These are phyloP conservation scores for Obba rivulosa DNA, from an alignment of 768 basidiomycete species.

Conservation along the genomic window DNA sequence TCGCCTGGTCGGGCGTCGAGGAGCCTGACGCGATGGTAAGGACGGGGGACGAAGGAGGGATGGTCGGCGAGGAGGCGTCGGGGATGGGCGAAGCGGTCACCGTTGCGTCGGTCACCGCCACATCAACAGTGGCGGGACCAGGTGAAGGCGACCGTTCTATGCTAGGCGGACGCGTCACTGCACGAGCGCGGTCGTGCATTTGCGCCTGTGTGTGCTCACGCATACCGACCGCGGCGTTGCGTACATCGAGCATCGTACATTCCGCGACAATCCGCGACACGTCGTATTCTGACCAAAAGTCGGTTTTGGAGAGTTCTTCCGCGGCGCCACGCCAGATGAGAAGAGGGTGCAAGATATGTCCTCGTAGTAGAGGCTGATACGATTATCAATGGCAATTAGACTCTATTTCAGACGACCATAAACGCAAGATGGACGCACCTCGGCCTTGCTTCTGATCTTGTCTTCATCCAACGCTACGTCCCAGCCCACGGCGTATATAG, in stretches of 20 bases:
- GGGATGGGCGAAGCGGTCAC: neutral
- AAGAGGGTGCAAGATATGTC: slow-evolving; percentile 68
- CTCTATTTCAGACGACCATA: no score
- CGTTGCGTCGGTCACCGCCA: neutral
- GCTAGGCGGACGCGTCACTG: neutral
- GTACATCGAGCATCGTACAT: slow-evolving; percentile 62
- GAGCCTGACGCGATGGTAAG: neutral
- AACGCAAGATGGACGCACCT: slow-evolving; percentile 43
- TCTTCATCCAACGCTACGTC: slow-evolving; percentile 60
- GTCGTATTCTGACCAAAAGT: slow-evolving; percentile 65
- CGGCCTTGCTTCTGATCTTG: slow-evolving; percentile 64
- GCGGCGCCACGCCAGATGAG: slow-evolving; percentile 62
- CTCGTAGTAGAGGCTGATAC: slow-evolving; percentile 57
- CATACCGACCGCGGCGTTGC: slow-evolving; percentile 48
- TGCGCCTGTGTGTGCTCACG: slow-evolving; percentile 23
- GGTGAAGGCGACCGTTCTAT: neutral
- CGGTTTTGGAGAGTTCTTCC: slow-evolving; percentile 56
- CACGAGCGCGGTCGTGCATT: neutral
- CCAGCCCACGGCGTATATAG: slow-evolving; percentile 71
- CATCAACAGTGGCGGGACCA: neutral
- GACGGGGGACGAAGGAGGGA: neutral
- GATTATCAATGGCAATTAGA: neutral
- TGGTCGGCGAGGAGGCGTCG: neutral
- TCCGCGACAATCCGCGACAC: slow-evolving; percentile 61
- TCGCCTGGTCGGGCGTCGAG: neutral